phyloP scores from a whole-genome alignment of 78 protist species.

The Chrysochromulina tobinii region DNA sequence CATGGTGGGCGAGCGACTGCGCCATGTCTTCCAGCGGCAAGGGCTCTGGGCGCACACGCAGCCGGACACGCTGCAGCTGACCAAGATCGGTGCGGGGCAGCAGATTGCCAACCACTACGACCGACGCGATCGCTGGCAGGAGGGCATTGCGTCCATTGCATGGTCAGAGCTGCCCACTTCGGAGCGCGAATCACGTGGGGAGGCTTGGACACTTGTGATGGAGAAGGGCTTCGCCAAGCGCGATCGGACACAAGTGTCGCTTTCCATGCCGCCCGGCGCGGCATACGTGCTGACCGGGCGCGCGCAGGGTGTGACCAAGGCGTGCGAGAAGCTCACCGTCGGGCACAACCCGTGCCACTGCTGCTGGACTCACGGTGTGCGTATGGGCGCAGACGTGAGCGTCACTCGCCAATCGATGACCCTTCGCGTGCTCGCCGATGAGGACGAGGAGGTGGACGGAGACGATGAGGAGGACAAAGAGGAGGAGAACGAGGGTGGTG shows the following conservation, averaged over 20 bases:
- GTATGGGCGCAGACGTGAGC: not conserved
- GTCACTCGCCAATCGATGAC: not conserved
- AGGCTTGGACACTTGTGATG: not conserved
- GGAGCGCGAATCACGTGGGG: not conserved
- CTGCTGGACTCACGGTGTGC: constrained; percentile 30
- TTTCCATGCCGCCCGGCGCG: not conserved
- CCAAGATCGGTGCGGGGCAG: not conserved
- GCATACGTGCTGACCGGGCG: not conserved
- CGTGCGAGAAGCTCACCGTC: not conserved
- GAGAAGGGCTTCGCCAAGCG: not conserved
- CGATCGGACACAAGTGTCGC: not conserved
- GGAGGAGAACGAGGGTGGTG: no score
- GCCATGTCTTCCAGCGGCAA: not conserved
- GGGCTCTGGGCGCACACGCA: not conserved
- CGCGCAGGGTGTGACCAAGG: not conserved
- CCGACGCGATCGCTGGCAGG: not conserved
- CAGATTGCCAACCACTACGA: not conserved
- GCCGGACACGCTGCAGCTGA: constrained; percentile 1
- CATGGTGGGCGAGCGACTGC: not conserved
- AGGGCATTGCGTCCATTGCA: not conserved
- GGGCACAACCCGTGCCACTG: not conserved
- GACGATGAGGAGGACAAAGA: no score
- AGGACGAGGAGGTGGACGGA: no score
- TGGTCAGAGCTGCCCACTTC: not conserved
- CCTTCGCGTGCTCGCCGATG: not conserved